Base-by-base conservation (phyloP, 1,284 basidiomycete species). In the Malassezia globosa region DNA sequence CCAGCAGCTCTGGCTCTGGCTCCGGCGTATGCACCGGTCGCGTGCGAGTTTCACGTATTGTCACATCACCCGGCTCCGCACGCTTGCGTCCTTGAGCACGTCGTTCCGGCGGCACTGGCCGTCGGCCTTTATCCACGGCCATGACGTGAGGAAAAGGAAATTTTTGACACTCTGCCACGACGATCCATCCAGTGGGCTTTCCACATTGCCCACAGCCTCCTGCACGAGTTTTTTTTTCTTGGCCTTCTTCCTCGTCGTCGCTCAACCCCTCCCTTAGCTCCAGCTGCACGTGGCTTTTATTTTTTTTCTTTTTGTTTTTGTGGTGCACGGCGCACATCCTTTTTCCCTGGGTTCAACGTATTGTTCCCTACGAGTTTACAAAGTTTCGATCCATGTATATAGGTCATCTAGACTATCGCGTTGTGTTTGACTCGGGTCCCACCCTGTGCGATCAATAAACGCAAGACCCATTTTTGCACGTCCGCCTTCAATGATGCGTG, bases 401-500 rank as follows among this genome's bases (percentile, higher is more conserved):
- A n/a, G n/a, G n/a, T n/a, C n/a, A n/a, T n/a, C n/a, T n/a, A n/a
- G n/a, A n/a, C n/a, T n/a, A n/a, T n/a, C n/a, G n/a, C n/a, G n/a
- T n/a, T n/a, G n/a, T n/a, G n/a, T n/a, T n/a, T n/a, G 29, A 23
- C 36, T 42, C 14, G 47, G 35, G 13, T n/a, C 26, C 24, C 39
- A 31, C 40, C 42, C 10, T 38, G 37, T 26, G 41, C 53, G 58
- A 13, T 60, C 63, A 13, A 68, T 48, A 31, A 49, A 59, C 7
- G 51, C 54, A 18, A 69, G 46, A n/a, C 55, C 59, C 33, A 55
- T 58, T 10, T 54, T 29, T 4, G 63, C 60, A 37, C 55, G 48
- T 1, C 66, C 66, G 5, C 50, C 56, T 22, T 22, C 51, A 6
- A 69, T 58, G 23, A 66, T 60, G 7, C 63, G 42, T 11, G 56